Evolutionary conservation across 2,329 filamentous ascomycete genomes (phyloP), one percentile per base, ranked within the genome.

Genomic region (Rutstroemia sp.): DNA sequence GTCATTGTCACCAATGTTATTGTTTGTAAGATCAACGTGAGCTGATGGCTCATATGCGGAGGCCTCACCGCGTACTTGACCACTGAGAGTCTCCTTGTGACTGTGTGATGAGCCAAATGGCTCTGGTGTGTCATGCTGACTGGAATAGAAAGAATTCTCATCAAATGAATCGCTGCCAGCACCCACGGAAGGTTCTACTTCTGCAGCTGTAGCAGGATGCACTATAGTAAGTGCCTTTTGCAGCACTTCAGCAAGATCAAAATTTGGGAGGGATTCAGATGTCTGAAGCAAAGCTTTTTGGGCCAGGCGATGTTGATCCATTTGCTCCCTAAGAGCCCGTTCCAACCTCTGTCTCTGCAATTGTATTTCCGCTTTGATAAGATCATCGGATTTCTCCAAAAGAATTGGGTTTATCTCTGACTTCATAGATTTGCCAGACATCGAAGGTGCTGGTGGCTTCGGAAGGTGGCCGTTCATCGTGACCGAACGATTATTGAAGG

Each of bases 121-220:
- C 56, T 82, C 77, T 59, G 82, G 81, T 62, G 91, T 95, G 71
- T 92, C 88, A 76, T 92, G 86, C 75, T 87, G 89, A 74, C 92
- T 96, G 63, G 92, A 96, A 77, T 97, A 96, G 73, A 95, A 95
- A 42, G 91, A 94, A 69, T 95, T 91, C 71, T 95, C 87, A 73
- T 96, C 91, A 74, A 91, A 89, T 38, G 90, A 94, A 71, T 92
- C 89, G 79, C 79, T 88, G 68, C 81, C 79, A 71, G 83, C 83
- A 73, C 70, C 73, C 71, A 72, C 66, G 64, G 72, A 77, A 64
- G 77, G 77, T 74, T 82, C 80, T 77, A 77, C 76, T 64, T 79
- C 77, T 70, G 78, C 72, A 66, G 81, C 73, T 62, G 78, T 75
- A 68, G 81, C 79, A 66, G 86, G 81, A 64, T 85, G 77, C 69